These are phyloP conservation scores for Ziziphus jujuba DNA, from an alignment of 306 rosid species.

Conservation along the genomic window DNA sequence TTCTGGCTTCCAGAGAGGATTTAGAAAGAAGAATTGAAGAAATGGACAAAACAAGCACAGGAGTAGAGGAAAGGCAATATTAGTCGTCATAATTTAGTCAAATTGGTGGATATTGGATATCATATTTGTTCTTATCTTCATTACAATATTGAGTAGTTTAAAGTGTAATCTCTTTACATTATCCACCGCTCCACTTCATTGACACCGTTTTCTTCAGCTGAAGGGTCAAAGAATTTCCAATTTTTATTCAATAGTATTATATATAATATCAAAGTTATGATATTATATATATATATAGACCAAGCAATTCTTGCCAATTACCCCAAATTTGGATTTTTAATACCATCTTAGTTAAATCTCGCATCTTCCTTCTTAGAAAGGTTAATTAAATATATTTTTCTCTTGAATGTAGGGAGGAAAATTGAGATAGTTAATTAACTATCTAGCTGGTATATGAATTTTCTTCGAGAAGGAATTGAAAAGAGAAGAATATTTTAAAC, in stretches of 20 bases:
- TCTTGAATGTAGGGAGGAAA: no score
- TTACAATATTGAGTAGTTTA: constrained; percentile 12
- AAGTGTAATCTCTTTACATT: constrained; percentile 4
- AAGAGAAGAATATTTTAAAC: no score
- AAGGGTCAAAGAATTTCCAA: background rate
- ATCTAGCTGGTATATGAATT: no score
- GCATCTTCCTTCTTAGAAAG: background rate
- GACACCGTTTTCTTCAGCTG: constrained; percentile 13
- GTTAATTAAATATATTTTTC: background rate
- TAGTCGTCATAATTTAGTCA: background rate
- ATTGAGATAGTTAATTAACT: no score
- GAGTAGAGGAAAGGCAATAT: no score
- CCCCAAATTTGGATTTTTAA: constrained; percentile 8
- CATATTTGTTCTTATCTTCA: background rate
- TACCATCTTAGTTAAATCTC: no score
- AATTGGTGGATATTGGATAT: constrained; percentile 19
- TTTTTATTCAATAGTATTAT: background rate
- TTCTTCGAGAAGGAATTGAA: no score
- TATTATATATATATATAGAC: no score
- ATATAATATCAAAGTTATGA: background rate
- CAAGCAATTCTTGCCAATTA: constrained; percentile 7
- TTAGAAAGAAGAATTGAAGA: no score
- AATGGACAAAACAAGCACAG: no score
- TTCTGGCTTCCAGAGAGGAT: no score
- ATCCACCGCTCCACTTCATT: constrained; percentile 24